Evolutionary conservation across 805 yeast genomes (phyloP), one percentile per base, ranked within the genome.

Genomic region (Ogataea glucozyma): DNA sequence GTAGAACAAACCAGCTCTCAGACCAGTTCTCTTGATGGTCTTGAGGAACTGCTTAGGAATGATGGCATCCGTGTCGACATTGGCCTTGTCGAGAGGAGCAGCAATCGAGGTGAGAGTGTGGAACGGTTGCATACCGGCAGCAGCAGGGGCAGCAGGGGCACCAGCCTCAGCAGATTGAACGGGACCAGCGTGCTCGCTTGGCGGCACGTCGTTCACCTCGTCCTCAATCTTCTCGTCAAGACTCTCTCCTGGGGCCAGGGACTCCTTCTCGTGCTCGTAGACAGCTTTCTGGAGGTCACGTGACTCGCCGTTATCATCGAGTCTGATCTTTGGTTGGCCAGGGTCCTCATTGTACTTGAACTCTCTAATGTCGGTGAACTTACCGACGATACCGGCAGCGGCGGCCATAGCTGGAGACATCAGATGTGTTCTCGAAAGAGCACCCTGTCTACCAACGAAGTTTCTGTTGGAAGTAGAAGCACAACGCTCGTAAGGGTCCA

Each of bases 391-490:
- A 58, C 90, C 97, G 14, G 99, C 98, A 16, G 98, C 97, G 23
- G 99, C 99, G 36, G 99, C 99, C 99, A 93, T 93, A 17, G 96
- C 96, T 29, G 99, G 99, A 11, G 97, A 88, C 96, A 91, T 88
- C 63, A 93, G 78, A 65, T 93, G 99, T 14, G 99, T 93, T 72
- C 99, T 81, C 13, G 97, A 88, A 47, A 71, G 72, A 40, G 97
- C 96, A 71, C 99, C 99, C 75, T 93, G 99, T 70, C 99, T 90
- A 58, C 99, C 99, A 69, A 91, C 97, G 63, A 93, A 93, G 73
- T 93, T 93, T 78, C 99, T 85, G 77, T 93, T 93, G 17, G 98
- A 91, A 14, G 99, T 93, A 11, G 98, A 90, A 7, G 99, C 99
- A 73, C 99, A 93, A 71, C 99, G 83, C 70, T 93, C 99, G 61